Evolutionary conservation across 2,329 filamentous ascomycete species (phyloP).

Genomic region (Aspergillus sp.): DNA sequence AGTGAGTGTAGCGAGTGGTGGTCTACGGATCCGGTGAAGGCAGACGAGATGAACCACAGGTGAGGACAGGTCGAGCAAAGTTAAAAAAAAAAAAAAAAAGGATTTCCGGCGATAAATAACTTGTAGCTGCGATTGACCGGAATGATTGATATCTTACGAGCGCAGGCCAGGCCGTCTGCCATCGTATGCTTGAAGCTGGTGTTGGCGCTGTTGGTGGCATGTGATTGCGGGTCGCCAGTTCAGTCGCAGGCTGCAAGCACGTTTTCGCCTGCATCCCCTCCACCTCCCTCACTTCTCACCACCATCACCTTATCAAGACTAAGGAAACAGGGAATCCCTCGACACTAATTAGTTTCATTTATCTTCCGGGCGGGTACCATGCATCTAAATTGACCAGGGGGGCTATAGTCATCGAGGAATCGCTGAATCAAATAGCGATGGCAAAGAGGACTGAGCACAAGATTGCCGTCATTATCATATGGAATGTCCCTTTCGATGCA

Average conservation of each 20-base stretch:
- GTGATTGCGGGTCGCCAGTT: conserved; percentile 21
- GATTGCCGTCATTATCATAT: conserved; percentile 3
- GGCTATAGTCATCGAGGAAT: conserved; percentile 7
- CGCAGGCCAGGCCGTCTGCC: neutral
- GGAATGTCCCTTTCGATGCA: neutral
- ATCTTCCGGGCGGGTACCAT: conserved; percentile 7
- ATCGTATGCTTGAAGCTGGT: conserved; percentile 13
- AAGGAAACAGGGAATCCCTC: conserved; percentile 4
- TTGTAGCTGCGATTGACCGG: conserved; percentile 11
- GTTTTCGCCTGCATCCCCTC: neutral
- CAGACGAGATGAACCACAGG: conserved; percentile 11
- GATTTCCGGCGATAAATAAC: conserved; percentile 5
- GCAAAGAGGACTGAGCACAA: conserved; percentile 11
- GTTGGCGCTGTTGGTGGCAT: conserved; percentile 18
- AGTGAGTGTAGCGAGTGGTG: conserved; percentile 2
- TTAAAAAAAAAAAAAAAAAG: conserved; percentile 12
- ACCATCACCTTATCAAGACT: conserved; percentile 3
- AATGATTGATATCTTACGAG: conserved; percentile 4
- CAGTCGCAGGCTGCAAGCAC: conserved; percentile 9
- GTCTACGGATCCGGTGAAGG: conserved; percentile 10
- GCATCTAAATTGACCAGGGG: conserved; percentile 17
- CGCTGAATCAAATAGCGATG: conserved; percentile 1
- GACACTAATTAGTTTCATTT: conserved; percentile 7
- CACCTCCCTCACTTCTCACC: neutral
- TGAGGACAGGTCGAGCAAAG: conserved; percentile 10